Evolutionary conservation across 192 early-diverging fungal genomes (phyloP).

Genomic region (Allomyces macrogynus): DNA sequence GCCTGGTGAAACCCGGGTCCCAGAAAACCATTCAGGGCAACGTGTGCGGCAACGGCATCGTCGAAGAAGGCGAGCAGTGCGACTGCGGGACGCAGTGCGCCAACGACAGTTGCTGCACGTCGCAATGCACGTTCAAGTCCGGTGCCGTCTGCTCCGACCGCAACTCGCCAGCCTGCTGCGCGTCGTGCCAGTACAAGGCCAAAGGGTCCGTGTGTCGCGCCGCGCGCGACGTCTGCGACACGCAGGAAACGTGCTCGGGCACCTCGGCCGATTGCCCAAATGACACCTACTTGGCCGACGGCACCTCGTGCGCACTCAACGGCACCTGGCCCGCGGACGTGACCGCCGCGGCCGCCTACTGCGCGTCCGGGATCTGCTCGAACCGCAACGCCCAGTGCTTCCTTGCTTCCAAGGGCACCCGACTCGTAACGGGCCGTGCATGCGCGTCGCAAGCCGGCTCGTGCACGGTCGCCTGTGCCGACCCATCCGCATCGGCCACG

Average conservation of each 20-base stretch:
- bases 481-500: background rate
- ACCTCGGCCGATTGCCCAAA: slow-evolving; percentile 42
- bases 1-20: slow-evolving; percentile 20
- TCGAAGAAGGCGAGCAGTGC: slow-evolving; percentile 74
- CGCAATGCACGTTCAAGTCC: slow-evolving; percentile 56
- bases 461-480: background rate
- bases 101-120: slow-evolving; percentile 61
- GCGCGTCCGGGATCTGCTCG: background rate
- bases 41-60: slow-evolving; percentile 90
- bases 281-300: slow-evolving; percentile 43
- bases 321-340: background rate
- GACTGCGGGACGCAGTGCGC: slow-evolving; percentile 63
- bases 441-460: background rate
- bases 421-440: background rate
- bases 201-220: slow-evolving; percentile 44
- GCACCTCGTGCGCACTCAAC: slow-evolving; percentile 26
- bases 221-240: slow-evolving; percentile 57
- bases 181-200: slow-evolving; percentile 36
- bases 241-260: slow-evolving; percentile 58
- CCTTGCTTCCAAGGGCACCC: background rate
- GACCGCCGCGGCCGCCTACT: background rate
- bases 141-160: slow-evolving; percentile 39
- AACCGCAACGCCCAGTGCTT: background rate
- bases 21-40: slow-evolving; percentile 5
- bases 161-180: slow-evolving; percentile 36